phyloP scores from a whole-genome alignment of 2,329 filamentous ascomycete species.

The Fusarium sp. region DNA sequence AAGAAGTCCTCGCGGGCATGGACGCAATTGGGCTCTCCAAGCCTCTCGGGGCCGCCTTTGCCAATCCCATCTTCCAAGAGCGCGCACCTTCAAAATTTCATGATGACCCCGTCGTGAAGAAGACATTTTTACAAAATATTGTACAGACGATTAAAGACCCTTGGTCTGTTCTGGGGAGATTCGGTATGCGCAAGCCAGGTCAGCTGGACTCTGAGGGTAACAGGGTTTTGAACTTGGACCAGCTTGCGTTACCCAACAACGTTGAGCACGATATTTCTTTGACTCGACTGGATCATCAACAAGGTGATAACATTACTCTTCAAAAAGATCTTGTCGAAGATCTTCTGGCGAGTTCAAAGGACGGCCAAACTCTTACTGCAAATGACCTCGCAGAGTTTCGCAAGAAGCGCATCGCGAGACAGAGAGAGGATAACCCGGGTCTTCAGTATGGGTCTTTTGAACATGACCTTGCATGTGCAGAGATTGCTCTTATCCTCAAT shows the following conservation, averaged over 20 bases:
- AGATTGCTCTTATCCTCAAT: slow-evolving; percentile 40
- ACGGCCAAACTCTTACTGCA: slow-evolving; percentile 36
- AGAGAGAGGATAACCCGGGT: slow-evolving; percentile 32
- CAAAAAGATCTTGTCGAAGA: slow-evolving; percentile 39
- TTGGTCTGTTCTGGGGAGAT: slow-evolving; percentile 34
- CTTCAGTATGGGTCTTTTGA: slow-evolving; percentile 31
- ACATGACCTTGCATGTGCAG: slow-evolving; percentile 36
- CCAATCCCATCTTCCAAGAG: slow-evolving; percentile 43
- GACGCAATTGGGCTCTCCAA: slow-evolving; percentile 36
- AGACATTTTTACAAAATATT: slow-evolving; percentile 18
- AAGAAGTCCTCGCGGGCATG: slow-evolving; percentile 36
- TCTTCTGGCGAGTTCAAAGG: slow-evolving; percentile 36
- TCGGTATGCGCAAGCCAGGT: slow-evolving; percentile 42
- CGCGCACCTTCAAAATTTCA: slow-evolving; percentile 18
- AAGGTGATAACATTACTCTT: slow-evolving; percentile 34
- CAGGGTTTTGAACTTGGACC: slow-evolving; percentile 38
- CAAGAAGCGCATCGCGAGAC: slow-evolving; percentile 32
- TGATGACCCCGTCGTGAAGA: slow-evolving; percentile 5
- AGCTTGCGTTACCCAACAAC: slow-evolving; percentile 33
- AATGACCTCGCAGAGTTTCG: slow-evolving; percentile 40
- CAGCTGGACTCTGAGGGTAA: slow-evolving; percentile 35
- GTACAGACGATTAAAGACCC: slow-evolving; percentile 26
- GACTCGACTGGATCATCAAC: slow-evolving; percentile 39
- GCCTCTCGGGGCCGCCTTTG: slow-evolving; percentile 35
- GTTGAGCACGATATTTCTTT: slow-evolving; percentile 45